Evolutionary conservation across 257 asterid species (phyloP), one percentile per base, ranked within the genome.

Genomic region (Rhazya stricta): DNA sequence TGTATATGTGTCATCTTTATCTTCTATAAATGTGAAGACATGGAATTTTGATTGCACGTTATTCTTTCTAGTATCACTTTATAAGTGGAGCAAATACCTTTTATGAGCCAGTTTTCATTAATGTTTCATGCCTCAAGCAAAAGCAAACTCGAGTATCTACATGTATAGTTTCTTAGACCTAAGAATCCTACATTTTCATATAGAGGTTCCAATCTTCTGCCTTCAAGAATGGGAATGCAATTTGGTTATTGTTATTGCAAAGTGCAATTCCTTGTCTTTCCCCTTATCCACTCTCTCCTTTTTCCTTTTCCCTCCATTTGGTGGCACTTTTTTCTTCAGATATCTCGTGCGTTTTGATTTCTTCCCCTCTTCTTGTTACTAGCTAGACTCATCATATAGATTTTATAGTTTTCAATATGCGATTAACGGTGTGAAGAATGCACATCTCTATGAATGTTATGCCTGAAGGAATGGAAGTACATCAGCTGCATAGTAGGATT

Each of bases 111-210:
- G 69, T 68, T 76, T 77, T 81, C 78, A 61, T 84, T 85, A 78
- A 82, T 69, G 76, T 82, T 84, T 81, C 85, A 83, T 83, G 84
- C 88, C 94, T 77, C 73, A 83, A 88, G 87, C 90, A 82, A 84
- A 89, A 89, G 88, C 89, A 84, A 87, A 85, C 91, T 87, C 70
- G 89, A 87, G 94, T 89, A 83, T 82, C 79, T 72, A 58, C 84
- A 78, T 53, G 81, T 79, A 83, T 62, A 66, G 50, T 77, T 41
- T 67, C 72, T 39, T 21, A 13, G 18, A 13, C 18, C 37, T 4
- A 46, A 61, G 37, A 50, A 45, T 11, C 60, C 42, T 16, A 62
- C 46, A 32, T 48, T 48, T 71, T 71, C 67, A 34, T 32, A 15
- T 76, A 65, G 27, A 16, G 43, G n/a, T 36, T 13, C 30, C 48